A percentile compares a stretch with the other conserved stretches of the same genome.
Conservation (phyloP, 2,329 filamentous ascomycete species). For the Colletotrichum navitas region DNA sequence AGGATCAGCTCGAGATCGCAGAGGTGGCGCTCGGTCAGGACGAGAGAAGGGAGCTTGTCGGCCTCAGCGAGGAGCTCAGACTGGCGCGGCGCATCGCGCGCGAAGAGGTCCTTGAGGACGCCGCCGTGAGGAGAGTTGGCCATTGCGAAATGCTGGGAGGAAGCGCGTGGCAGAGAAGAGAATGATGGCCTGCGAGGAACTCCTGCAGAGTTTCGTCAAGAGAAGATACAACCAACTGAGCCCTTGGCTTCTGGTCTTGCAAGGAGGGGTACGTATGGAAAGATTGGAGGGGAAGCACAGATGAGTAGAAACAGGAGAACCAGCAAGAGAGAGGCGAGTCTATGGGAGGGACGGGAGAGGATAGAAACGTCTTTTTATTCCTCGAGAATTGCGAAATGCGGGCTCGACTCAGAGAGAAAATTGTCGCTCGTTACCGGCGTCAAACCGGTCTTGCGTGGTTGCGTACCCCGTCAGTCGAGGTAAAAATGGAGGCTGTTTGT, state of each 20-base stretch:
- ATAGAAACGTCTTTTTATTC: constrained; percentile 40
- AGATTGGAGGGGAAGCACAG: constrained; percentile 9
- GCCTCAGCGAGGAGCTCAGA: constrained; percentile 85
- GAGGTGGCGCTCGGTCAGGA: constrained; percentile 92
- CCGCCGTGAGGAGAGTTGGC: constrained; percentile 86
- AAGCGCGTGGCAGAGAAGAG: background rate
- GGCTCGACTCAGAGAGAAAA: constrained; percentile 25
- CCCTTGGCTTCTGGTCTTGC: constrained; percentile 1
- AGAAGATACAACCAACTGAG: constrained; percentile 35
- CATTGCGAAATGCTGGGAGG: constrained; percentile 59
- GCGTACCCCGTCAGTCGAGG: constrained; percentile 32
- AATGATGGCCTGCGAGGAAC: constrained; percentile 13
- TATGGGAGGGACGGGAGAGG: constrained; percentile 15
- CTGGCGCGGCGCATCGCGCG: constrained; percentile 88
- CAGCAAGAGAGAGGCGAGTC: constrained; percentile 15
- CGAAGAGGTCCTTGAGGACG: constrained; percentile 96
- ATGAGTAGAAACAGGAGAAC: constrained; percentile 17
- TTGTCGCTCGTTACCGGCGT: constrained; percentile 37
- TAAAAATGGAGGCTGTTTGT: constrained; percentile 40
- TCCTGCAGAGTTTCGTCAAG: constrained; percentile 18
- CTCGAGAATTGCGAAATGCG: constrained; percentile 27
- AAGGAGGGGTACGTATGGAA: constrained; percentile 1
- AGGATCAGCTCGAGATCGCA: constrained; percentile 98
- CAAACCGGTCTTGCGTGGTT: constrained; percentile 35
- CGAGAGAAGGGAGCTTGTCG: constrained; percentile 85